Conservation (phyloP, 2,329 filamentous ascomycete genomes). For the Spiromastix sp. region DNA sequence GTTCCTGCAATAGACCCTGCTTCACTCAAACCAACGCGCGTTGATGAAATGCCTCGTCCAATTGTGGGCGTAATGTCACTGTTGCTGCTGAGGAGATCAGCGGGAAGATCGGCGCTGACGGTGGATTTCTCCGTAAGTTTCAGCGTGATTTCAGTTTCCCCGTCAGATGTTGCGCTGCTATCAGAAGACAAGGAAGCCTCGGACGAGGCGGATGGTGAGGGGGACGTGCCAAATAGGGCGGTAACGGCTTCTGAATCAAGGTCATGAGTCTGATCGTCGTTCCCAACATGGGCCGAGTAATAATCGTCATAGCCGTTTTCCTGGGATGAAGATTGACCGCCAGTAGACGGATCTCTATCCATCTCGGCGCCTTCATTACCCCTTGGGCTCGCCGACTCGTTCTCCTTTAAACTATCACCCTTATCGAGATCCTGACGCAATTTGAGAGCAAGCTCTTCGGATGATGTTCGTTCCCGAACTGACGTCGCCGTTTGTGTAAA, state of each 20-base stretch:
- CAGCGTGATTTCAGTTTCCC: slow-evolving; percentile 10
- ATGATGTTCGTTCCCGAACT: slow-evolving; percentile 50
- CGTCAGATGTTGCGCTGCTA: slow-evolving; percentile 27
- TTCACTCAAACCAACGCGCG: background rate
- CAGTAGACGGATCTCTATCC: slow-evolving; percentile 13
- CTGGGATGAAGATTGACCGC: slow-evolving; percentile 13
- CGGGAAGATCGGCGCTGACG: slow-evolving; percentile 23
- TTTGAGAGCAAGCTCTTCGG: slow-evolving; percentile 19
- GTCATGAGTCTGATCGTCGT: slow-evolving; percentile 19
- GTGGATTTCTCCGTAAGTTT: slow-evolving; percentile 14
- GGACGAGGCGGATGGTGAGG: slow-evolving; percentile 32
- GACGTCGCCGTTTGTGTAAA: slow-evolving; percentile 92
- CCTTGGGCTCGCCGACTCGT: slow-evolving; percentile 1
- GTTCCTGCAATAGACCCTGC: background rate
- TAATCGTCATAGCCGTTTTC: slow-evolving; percentile 8
- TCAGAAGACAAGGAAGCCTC: slow-evolving; percentile 33
- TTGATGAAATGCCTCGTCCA: slow-evolving; percentile 2
- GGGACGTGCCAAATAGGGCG: slow-evolving; percentile 31
- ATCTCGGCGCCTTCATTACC: slow-evolving; percentile 14
- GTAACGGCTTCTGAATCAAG: slow-evolving; percentile 24
- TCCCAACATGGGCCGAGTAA: slow-evolving; percentile 4
- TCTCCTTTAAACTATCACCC: slow-evolving; percentile 15
- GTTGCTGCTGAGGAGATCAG: slow-evolving; percentile 9
- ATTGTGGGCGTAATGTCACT: slow-evolving; percentile 4
- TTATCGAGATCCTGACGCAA: slow-evolving; percentile 14